These are phyloP conservation scores for Solanum sejunctum DNA, from an alignment of 257 asterid genomes.

Conservation along the genomic window DNA sequence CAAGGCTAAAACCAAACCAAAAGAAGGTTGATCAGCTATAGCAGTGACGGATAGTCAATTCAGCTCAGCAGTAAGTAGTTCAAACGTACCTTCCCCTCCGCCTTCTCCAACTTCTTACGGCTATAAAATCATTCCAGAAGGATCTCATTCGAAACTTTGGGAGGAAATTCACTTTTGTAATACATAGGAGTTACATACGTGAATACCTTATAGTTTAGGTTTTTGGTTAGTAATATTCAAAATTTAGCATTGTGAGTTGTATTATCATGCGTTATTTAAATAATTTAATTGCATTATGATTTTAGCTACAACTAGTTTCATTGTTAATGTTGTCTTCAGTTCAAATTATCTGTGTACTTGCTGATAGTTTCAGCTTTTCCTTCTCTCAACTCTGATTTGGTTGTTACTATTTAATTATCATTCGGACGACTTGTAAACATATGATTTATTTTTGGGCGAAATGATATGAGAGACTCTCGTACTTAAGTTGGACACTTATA, in stretches of 20 bases:
- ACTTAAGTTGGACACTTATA: too few relatives aligned
- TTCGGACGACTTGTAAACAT: not conserved
- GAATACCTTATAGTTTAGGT: not conserved
- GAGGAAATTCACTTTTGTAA: not conserved
- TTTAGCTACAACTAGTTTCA: not conserved
- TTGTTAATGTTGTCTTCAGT: not conserved
- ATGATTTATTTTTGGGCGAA: not conserved
- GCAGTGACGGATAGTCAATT: not conserved
- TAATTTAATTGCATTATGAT: not conserved
- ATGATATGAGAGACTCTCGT: too few relatives aligned
- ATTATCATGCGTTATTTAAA: not conserved
- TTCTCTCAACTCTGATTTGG: not conserved
- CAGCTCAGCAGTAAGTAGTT: not conserved
- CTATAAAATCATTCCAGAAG: not conserved
- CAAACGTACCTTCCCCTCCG: not conserved
- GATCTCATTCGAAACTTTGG: not conserved
- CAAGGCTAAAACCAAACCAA: conserved; percentile 25
- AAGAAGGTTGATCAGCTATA: conserved; percentile 26
- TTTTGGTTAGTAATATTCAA: not conserved
- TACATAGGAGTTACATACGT: not conserved
- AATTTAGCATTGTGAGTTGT: not conserved
- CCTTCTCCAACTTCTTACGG: not conserved
- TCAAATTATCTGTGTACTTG: not conserved
- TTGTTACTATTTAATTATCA: not conserved
- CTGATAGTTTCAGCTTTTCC: not conserved